Evolutionary conservation across 164 flowering plant genomes (phyloP), one percentile per base, ranked within the genome.

Genomic region (Buxus sempervirens): DNA sequence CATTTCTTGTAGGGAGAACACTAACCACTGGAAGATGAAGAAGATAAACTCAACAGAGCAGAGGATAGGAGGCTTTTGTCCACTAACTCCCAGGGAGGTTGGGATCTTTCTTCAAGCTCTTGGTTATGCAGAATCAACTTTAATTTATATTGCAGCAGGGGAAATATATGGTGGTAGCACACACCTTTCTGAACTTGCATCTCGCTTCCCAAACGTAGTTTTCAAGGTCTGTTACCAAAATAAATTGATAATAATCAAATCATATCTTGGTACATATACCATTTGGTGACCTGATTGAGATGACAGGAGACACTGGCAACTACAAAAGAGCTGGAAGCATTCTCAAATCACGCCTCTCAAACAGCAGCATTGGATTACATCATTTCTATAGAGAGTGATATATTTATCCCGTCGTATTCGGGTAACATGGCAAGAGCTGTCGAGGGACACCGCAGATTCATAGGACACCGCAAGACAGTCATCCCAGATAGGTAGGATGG

Each of bases 371-470:
- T 95, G 70, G 99, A 95, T 79, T 95, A 92, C 72, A 85, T 95
- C 23, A 78, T 95, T 14, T 92, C 97, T 22, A 41, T 90, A 20
- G 99, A 89, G 68, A 90, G 99, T 65, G 94, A 92, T 78, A 91
- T 95, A 20, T 95, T 92, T 69, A 66, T 95, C 70, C 88, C 99
- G 25, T 80, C 99, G 58, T 77, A 92, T 81, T 88, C 96, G 0
- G 99, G 99, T 69, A 95, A 95, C 84, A 95, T 95, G 99, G 99
- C 99, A 76, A 90, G 93, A 80, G 86, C 96, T 57, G 93, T 92
- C 38, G 97, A 92, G 76, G 97, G 99, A 6, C 99, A 95, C 68
- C 89, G 99, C 36, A 84, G 97, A 80, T 95, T 89, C 75, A 76
- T 92, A 70, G 96, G 97, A 23, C 93, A 92, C 75, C 84, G 88